A percentile compares a stretch with the other conserved stretches of the same genome.
These are phyloP conservation scores for Ilex asprella DNA, from an alignment of 257 asterid species.

Conservation along the genomic window DNA sequence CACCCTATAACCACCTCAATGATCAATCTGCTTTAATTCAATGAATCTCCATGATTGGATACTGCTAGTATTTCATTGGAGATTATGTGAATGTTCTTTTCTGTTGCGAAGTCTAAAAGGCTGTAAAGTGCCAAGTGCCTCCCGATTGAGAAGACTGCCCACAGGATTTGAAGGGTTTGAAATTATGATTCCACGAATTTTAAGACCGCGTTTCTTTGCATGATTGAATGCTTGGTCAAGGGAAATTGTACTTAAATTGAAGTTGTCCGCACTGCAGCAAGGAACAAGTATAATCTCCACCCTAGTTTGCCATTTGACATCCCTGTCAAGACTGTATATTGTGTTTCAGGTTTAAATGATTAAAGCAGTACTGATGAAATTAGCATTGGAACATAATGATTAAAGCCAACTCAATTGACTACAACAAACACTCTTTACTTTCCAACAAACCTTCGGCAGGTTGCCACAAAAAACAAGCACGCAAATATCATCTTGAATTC, in stretches of 20 bases:
- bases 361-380: constrained; percentile 9
- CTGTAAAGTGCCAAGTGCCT: constrained; percentile 35
- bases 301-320: constrained; percentile 56
- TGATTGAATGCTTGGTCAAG: constrained; percentile 57
- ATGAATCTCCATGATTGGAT: constrained; percentile 39
- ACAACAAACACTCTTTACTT: too few relatives aligned
- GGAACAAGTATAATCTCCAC: constrained; percentile 62
- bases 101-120: constrained; percentile 52
- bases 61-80: constrained; percentile 47
- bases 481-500: too few relatives aligned
- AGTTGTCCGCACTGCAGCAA: constrained; percentile 64
- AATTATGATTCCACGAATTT: constrained; percentile 51
- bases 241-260: constrained; percentile 38
- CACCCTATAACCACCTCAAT: too few relatives aligned
- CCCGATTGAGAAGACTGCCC: constrained; percentile 40
- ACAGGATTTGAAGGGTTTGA: constrained; percentile 65
- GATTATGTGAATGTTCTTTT: constrained; percentile 55
- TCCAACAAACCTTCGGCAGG: too few relatives aligned
- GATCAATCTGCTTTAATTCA: too few relatives aligned
- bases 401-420: constrained; percentile 1
- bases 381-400: constrained; percentile 7
- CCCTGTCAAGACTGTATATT: constrained; percentile 52
- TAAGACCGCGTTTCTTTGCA: constrained; percentile 61
- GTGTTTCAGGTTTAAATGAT: constrained; percentile 10
- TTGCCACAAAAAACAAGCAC: too few relatives aligned